phyloP scores from a whole-genome alignment of 1,284 basidiomycete species.

The Ganoderma lingzhi region DNA sequence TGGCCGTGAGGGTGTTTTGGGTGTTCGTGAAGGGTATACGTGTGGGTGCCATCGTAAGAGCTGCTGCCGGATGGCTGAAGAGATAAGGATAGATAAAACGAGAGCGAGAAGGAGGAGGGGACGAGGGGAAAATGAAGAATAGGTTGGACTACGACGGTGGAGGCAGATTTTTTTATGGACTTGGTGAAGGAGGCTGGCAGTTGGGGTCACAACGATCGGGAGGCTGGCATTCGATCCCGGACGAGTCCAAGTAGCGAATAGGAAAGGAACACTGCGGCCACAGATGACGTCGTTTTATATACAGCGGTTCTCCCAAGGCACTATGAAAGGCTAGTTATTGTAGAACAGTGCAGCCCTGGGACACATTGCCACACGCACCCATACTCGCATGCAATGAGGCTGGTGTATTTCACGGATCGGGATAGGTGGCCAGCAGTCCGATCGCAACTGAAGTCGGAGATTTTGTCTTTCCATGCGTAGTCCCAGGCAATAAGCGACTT shows the following conservation, averaged over 20 bases:
- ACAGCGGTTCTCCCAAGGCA: not conserved
- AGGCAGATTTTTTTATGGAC: slow-evolving; percentile 1
- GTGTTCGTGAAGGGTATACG: slow-evolving; percentile 6
- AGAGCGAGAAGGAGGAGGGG: not conserved
- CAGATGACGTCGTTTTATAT: not conserved
- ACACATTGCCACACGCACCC: too few relatives aligned
- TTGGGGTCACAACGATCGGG: slow-evolving; percentile 14
- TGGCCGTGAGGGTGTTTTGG: not conserved
- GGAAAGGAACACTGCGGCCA: not conserved
- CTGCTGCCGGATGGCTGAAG: not conserved
- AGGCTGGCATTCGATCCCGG: slow-evolving; percentile 1
- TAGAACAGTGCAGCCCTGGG: not conserved
- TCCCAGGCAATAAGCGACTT: too few relatives aligned
- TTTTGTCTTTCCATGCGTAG: too few relatives aligned
- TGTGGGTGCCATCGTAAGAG: slow-evolving; percentile 12
- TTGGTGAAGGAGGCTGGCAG: slow-evolving; percentile 18
- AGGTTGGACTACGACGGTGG: not conserved
- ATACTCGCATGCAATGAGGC: too few relatives aligned
- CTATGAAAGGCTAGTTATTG: not conserved
- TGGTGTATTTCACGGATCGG: too few relatives aligned
- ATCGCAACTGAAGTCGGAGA: too few relatives aligned
- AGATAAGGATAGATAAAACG: not conserved
- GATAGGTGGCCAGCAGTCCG: too few relatives aligned
- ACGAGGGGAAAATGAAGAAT: not conserved
- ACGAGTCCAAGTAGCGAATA: not conserved